Conservation (phyloP, 129 eudicot genomes). For the Gnaphalium uliginosum region DNA sequence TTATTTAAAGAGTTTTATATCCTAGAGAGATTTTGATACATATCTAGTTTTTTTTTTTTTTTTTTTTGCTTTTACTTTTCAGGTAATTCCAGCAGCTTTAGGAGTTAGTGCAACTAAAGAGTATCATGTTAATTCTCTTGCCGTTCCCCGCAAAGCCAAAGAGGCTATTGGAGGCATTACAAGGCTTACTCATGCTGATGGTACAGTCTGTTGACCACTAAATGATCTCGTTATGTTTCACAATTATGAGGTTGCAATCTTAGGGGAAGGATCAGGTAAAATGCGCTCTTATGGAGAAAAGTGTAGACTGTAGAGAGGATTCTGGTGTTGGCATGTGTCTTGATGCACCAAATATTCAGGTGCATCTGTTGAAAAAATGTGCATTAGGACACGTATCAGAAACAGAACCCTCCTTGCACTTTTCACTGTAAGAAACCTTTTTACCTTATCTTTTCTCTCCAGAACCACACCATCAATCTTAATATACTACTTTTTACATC, state of each 20-base stretch:
- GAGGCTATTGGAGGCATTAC: conserved; percentile 99
- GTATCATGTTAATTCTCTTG: conserved; percentile 96
- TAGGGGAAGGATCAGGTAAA: no score
- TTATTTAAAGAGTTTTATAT: not conserved
- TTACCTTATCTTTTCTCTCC: no score
- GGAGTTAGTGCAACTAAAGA: conserved; percentile 84
- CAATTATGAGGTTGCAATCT: not conserved
- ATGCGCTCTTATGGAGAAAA: no score
- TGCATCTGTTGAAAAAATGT: no score
- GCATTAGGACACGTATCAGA: no score
- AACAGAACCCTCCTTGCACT: no score
- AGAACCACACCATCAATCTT: no score
- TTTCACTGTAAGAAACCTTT: no score
- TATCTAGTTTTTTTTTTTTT: conserved; percentile 2
- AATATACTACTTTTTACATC: not conserved
- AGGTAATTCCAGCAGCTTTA: conserved; percentile 96
- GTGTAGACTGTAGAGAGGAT: no score
- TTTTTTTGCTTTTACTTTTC: conserved; percentile 4
- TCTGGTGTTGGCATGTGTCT: no score
- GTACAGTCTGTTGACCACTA: conserved; percentile 34
- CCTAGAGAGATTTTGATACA: conserved; percentile 10
- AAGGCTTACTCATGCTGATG: conserved; percentile 94
- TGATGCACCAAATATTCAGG: no score
- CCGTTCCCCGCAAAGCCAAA: conserved; percentile 97
- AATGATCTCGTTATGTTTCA: not conserved